Evolutionary conservation across 2,329 filamentous ascomycete genomes (phyloP).

Genomic region (Cladophialophora carrionii): DNA sequence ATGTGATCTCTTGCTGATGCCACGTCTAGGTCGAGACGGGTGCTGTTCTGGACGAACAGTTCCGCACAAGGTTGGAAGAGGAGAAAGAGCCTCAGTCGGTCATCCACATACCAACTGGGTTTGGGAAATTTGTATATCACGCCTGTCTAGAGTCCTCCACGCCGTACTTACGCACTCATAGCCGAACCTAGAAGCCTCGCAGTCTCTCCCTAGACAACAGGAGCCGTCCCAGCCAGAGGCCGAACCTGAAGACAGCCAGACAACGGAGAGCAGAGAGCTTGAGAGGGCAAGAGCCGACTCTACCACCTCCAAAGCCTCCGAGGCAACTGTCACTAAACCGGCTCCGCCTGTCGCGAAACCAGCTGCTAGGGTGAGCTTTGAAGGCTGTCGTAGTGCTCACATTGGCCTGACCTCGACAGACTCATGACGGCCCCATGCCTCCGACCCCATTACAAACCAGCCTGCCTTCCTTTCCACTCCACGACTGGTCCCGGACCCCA

Average conservation of each 20-base stretch:
- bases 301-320: constrained; percentile 28
- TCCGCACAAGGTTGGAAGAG: constrained; percentile 60
- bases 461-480: constrained; percentile 32
- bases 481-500: constrained; percentile 38
- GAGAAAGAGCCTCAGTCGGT: constrained; percentile 76
- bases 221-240: not conserved
- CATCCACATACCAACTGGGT: constrained; percentile 86
- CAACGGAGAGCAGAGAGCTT: constrained; percentile 16
- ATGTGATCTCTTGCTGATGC: constrained; percentile 1
- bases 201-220: constrained; percentile 10
- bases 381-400: not conserved
- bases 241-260: constrained; percentile 10
- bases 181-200: constrained; percentile 21
- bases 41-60: constrained; percentile 40
- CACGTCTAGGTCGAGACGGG: constrained; percentile 52
- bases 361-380: constrained; percentile 15
- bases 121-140: constrained; percentile 64
- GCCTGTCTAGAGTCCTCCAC: not conserved
- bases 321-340: constrained; percentile 29
- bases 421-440: constrained; percentile 31
- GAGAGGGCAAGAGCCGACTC: constrained; percentile 31
- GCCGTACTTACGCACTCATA: constrained; percentile 12
- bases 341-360: constrained; percentile 19
- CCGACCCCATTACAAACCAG: constrained; percentile 37
- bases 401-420: constrained; percentile 10